phyloP scores from a whole-genome alignment of 371 early-diverging fungal species.

The Umbelopsis sp. region DNA sequence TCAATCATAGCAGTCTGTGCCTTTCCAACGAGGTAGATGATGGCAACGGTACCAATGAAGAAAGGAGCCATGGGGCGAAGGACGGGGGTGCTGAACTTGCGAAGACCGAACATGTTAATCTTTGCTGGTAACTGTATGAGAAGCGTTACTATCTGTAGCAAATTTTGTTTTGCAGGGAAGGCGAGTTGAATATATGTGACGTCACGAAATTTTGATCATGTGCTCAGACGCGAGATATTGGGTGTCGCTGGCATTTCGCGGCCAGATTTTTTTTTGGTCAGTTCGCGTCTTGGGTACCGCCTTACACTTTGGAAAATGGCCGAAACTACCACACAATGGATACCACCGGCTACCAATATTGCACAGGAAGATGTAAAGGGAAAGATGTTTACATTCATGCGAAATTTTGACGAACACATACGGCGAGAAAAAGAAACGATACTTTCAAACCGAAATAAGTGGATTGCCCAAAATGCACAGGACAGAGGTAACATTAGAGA shows the following conservation, averaged over 20 bases:
- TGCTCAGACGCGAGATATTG: background rate
- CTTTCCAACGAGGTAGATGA: conserved; percentile 54
- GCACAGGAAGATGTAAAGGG: background rate
- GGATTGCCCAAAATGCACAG: conserved; percentile 15
- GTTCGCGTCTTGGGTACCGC: background rate
- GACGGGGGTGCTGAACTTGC: conserved; percentile 56
- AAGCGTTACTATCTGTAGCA: background rate
- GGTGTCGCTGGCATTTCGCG: background rate
- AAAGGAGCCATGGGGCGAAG: conserved; percentile 54
- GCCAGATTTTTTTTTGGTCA: background rate
- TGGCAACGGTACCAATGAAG: conserved; percentile 46
- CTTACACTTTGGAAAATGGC: background rate
- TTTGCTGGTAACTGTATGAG: conserved; percentile 18
- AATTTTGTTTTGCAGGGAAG: conserved; percentile 18
- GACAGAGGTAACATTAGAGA: background rate
- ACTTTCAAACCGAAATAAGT: conserved; percentile 4
- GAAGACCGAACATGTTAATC: conserved; percentile 55
- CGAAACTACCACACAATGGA: conserved; percentile 3
- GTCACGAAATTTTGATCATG: conserved; percentile 7
- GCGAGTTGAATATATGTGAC: background rate
- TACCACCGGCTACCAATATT: conserved; percentile 11
- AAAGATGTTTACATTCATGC: conserved; percentile 13
- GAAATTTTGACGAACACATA: conserved; percentile 9
- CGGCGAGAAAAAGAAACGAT: conserved; percentile 7
- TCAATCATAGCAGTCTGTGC: conserved; percentile 56